phyloP scores from a whole-genome alignment of 306 rosid species.

The Gastrolobium bilobum region DNA sequence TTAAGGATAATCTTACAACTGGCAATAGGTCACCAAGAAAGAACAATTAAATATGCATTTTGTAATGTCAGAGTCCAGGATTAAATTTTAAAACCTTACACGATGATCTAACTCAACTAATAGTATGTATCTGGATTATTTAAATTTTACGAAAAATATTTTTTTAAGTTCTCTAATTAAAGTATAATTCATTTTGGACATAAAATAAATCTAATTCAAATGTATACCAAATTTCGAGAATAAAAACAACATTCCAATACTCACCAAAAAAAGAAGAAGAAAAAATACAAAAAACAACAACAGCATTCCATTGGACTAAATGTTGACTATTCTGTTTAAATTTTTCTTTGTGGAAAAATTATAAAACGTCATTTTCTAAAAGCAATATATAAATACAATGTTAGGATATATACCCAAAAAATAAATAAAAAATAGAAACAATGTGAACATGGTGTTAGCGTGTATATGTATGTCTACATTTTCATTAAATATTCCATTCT shows the following conservation, averaged over 20 bases:
- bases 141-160: neutral
- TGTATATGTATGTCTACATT: constrained; percentile 16
- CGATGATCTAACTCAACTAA: neutral
- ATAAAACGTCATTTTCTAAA: constrained; percentile 7
- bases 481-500: constrained; percentile 12
- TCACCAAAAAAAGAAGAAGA: too few species aligned
- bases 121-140: neutral
- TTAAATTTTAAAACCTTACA: neutral
- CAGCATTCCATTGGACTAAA: constrained; percentile 38
- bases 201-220: constrained; percentile 22
- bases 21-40: neutral
- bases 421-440: neutral
- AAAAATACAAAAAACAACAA: constrained; percentile 3
- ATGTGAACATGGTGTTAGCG: neutral
- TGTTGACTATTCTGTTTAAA: constrained; percentile 26
- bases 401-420: neutral
- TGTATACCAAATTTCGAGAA: neutral
- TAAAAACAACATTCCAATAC: too few species aligned
- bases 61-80: constrained; percentile 27
- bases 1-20: constrained; percentile 14
- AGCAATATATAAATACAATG: constrained; percentile 3
- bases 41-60: neutral
- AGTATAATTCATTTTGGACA: neutral
- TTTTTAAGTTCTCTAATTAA: too few species aligned
- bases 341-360: neutral